These are phyloP conservation scores for Quercus phellos DNA, from an alignment of 331 rosid species.

Conservation along the genomic window DNA sequence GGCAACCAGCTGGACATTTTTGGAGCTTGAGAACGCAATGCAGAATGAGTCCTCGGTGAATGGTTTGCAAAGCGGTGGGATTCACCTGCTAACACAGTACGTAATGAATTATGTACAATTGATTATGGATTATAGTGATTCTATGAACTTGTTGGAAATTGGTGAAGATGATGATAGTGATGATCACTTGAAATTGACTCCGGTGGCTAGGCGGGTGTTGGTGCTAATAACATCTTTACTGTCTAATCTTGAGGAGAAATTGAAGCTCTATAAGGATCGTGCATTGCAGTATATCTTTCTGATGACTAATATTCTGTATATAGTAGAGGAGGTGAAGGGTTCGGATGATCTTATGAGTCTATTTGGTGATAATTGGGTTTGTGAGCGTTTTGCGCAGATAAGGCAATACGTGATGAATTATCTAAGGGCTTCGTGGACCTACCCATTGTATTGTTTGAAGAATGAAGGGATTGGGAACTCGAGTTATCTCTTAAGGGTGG, in stretches of 20 bases:
- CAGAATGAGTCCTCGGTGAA: conserved; percentile 64
- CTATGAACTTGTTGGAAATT: conserved; percentile 51
- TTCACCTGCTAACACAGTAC: conserved; percentile 82
- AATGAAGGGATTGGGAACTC: conserved; percentile 85
- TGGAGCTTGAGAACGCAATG: conserved; percentile 77
- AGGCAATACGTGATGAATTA: conserved; percentile 86
- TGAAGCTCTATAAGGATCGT: conserved; percentile 65
- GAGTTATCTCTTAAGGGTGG: conserved; percentile 61
- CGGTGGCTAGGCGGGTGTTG: conserved; percentile 48
- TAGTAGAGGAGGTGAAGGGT: conserved; percentile 81
- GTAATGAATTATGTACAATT: conserved; percentile 86
- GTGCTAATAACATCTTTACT: conserved; percentile 61
- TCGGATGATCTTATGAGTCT: conserved; percentile 62
- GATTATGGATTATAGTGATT: conserved; percentile 73
- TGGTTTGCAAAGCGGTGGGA: conserved; percentile 65
- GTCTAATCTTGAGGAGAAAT: conserved; percentile 68
- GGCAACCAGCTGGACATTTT: conserved; percentile 73
- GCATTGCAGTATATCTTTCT: conserved; percentile 72
- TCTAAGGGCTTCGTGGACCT: conserved; percentile 92
- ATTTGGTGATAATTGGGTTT: conserved; percentile 82
- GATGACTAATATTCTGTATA: conserved; percentile 77
- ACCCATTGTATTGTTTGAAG: conserved; percentile 74
- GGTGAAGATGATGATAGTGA: conserved; percentile 48
- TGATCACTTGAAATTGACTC: conserved; percentile 43
- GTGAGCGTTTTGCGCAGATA: conserved; percentile 67